A percentile compares a stretch with the other conserved stretches of the same genome.
These are phyloP conservation scores for Auriscalpium vulgare DNA, from an alignment of 768 basidiomycete species.

Conservation along the genomic window DNA sequence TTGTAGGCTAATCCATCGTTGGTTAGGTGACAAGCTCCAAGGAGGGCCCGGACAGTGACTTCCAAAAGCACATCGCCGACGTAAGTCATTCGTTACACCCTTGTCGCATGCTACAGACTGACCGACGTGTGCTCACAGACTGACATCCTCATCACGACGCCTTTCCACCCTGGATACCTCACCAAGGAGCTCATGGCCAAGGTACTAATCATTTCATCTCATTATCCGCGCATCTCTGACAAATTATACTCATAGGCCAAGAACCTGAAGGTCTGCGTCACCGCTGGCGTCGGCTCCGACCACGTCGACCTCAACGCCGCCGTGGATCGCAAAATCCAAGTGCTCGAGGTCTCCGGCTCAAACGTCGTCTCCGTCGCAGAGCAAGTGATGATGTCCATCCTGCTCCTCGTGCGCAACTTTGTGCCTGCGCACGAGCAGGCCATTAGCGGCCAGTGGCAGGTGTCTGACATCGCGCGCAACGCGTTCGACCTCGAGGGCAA, in stretches of 20 bases:
- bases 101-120: background rate
- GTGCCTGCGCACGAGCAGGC: constrained; percentile 31
- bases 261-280: constrained; percentile 76
- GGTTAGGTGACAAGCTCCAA: constrained; percentile 27
- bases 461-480: constrained; percentile 1
- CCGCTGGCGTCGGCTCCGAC: too few species aligned
- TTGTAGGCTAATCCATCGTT: background rate
- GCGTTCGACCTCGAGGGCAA: too few species aligned
- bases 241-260: constrained; percentile 40
- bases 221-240: background rate
- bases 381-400: constrained; percentile 23
- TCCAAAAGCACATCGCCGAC: constrained; percentile 28
- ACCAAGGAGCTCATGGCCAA: constrained; percentile 19
- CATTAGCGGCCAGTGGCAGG: constrained; percentile 32
- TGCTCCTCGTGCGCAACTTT: constrained; percentile 38
- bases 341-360: too few species aligned
- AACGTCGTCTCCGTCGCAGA: too few species aligned
- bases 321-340: too few species aligned
- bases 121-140: background rate
- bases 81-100: constrained; percentile 16
- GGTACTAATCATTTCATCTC: background rate
- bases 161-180: constrained; percentile 24
- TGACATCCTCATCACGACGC: constrained; percentile 19
- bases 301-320: too few species aligned
- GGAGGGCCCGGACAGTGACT: constrained; percentile 30